These are phyloP conservation scores for Zoysia japonica DNA, from an alignment of 176 grass and related monocot genomes.

Conservation along the genomic window DNA sequence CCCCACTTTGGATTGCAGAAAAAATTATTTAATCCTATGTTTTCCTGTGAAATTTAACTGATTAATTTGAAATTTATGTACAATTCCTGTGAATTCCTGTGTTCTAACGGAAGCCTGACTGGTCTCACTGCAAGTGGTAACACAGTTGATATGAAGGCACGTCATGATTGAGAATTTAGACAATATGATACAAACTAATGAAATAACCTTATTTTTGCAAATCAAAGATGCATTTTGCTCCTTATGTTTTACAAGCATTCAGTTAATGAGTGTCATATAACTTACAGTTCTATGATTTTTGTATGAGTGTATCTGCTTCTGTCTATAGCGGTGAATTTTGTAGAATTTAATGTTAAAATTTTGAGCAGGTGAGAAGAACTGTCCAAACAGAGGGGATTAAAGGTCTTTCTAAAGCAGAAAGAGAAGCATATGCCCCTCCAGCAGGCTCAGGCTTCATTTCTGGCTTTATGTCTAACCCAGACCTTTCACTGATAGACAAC, in stretches of 20 bases:
- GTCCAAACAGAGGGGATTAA: slow-evolving; percentile 83
- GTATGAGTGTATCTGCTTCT: neutral
- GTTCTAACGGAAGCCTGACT: too few relatives aligned
- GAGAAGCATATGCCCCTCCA: slow-evolving; percentile 78
- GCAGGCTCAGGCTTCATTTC: slow-evolving; percentile 92
- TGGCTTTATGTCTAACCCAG: slow-evolving; percentile 78
- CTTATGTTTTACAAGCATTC: slow-evolving; percentile 8
- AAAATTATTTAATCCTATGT: too few relatives aligned
- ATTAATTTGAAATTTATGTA: too few relatives aligned
- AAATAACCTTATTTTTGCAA: neutral
- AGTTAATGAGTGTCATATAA: slow-evolving; percentile 9
- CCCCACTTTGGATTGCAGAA: too few relatives aligned
- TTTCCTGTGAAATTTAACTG: too few relatives aligned
- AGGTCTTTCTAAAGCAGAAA: slow-evolving; percentile 74
- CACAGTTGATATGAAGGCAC: slow-evolving; percentile 17
- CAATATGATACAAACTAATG: neutral
- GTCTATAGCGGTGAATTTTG: neutral
- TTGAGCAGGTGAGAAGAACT: slow-evolving; percentile 76
- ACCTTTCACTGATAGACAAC: slow-evolving; percentile 78
- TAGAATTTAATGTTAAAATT: slow-evolving; percentile 34
- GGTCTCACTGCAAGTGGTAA: slow-evolving; percentile 5
- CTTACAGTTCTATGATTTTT: slow-evolving; percentile 12
- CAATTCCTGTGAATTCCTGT: too few relatives aligned
- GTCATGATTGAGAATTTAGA: slow-evolving; percentile 8
- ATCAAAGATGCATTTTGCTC: slow-evolving; percentile 5